phyloP scores from a whole-genome alignment of 2,329 filamentous ascomycete genomes.

The Alternaria gaisen region DNA sequence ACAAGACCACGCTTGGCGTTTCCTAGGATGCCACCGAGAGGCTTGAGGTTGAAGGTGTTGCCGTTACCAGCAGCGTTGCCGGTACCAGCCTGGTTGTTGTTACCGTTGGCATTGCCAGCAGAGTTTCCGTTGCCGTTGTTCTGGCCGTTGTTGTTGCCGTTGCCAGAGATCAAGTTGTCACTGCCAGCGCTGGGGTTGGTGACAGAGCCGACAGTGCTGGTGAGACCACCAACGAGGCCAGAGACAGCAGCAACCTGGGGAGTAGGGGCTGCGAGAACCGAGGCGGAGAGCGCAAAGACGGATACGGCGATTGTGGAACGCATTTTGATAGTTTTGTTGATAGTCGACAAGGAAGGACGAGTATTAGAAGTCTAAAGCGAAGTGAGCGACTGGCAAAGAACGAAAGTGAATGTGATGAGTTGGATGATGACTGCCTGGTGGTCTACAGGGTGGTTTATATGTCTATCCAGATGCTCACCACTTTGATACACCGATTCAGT shows the following conservation, averaged over 20 bases:
- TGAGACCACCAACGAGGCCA: neutral
- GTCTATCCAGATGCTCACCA: neutral
- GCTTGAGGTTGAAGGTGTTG: slow-evolving; percentile 21
- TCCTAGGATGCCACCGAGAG: slow-evolving; percentile 9
- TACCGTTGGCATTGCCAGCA: slow-evolving; percentile 19
- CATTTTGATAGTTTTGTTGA: slow-evolving; percentile 11
- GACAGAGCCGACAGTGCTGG: slow-evolving; percentile 19
- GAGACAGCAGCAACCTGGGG: slow-evolving; percentile 15
- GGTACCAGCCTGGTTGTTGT: slow-evolving; percentile 16
- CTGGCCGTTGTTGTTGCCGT: slow-evolving; percentile 22
- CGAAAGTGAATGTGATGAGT: slow-evolving; percentile 10
- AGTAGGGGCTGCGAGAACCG: slow-evolving; percentile 27
- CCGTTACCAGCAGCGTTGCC: slow-evolving; percentile 16
- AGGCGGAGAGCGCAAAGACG: slow-evolving; percentile 25
- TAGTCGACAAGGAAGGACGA: neutral
- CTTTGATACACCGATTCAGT: slow-evolving; percentile 7
- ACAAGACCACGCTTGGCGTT: neutral
- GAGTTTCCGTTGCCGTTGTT: slow-evolving; percentile 14
- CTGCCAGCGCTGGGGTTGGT: slow-evolving; percentile 17
- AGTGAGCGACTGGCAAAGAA: neutral
- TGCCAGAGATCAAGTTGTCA: slow-evolving; percentile 12
- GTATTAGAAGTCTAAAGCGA: neutral
- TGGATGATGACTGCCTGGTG: slow-evolving; percentile 4
- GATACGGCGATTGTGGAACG: slow-evolving; percentile 23
- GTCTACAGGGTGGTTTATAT: slow-evolving; percentile 11